Conservation (phyloP, 2,329 filamentous ascomycete species). For the Davidsoniella neocaledoniae region DNA sequence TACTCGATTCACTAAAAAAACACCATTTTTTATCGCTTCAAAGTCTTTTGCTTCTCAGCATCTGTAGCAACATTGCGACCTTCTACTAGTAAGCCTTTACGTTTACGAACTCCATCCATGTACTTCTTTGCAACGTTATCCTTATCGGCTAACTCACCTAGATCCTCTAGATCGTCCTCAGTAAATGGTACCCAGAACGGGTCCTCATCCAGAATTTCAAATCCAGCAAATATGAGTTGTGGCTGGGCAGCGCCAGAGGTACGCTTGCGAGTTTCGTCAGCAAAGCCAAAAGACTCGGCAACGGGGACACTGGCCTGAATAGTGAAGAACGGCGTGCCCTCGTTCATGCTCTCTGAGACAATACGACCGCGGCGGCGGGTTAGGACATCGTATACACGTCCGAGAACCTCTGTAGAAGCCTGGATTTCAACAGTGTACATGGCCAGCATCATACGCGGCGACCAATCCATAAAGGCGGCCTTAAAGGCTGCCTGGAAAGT, state of each 20-base stretch:
- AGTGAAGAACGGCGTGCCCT: conserved; percentile 92
- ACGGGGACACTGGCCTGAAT: conserved; percentile 79
- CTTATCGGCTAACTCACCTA: conserved; percentile 80
- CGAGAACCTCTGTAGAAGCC: conserved; percentile 86
- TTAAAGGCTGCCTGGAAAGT: conserved; percentile 71
- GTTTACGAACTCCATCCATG: conserved; percentile 71
- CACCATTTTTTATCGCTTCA: conserved; percentile 34
- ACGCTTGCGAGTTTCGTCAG: conserved; percentile 88
- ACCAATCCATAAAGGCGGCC: conserved; percentile 86
- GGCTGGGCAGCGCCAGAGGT: conserved; percentile 82
- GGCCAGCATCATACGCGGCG: conserved; percentile 79
- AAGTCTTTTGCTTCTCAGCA: conserved; percentile 76
- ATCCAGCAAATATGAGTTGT: conserved; percentile 85
- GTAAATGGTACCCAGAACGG: conserved; percentile 96
- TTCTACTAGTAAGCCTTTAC: conserved; percentile 79
- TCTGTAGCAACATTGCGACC: conserved; percentile 61
- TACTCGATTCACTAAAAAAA: neutral
- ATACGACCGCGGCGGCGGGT: conserved; percentile 82
- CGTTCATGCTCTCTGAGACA: conserved; percentile 78
- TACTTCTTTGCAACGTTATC: conserved; percentile 96
- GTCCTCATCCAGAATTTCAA: conserved; percentile 84
- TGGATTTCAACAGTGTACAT: conserved; percentile 99
- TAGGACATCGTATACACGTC: conserved; percentile 93
- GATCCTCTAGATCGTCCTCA: conserved; percentile 88
- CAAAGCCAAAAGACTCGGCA: conserved; percentile 89